These are phyloP conservation scores for Cyanidioschyzon merolae DNA, from an alignment of 23 red algal genomes.

Conservation along the genomic window DNA sequence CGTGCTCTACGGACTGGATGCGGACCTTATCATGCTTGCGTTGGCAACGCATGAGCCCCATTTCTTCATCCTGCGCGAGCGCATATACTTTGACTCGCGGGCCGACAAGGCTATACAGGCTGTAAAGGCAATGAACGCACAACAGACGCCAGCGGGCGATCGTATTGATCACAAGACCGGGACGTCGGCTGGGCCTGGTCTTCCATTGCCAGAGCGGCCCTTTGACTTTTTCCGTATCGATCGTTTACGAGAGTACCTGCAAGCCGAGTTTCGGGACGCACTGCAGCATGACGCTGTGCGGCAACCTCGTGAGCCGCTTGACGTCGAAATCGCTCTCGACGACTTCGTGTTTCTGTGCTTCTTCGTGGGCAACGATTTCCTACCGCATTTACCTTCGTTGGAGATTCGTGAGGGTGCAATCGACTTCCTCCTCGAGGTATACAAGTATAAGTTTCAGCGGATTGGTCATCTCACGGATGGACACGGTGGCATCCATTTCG, in stretches of 20 bases:
- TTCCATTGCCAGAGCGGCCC: slow-evolving; percentile 5
- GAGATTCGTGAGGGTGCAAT: slow-evolving; percentile 96
- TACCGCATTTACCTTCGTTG: slow-evolving; percentile 84
- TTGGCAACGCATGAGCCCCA: slow-evolving; percentile 87
- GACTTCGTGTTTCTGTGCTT: slow-evolving; percentile 98
- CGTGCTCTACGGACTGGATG: slow-evolving; percentile 99
- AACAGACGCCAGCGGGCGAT: background rate
- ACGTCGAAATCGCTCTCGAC: slow-evolving; percentile 81
- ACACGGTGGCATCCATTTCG: slow-evolving; percentile 48
- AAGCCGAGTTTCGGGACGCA: slow-evolving; percentile 15
- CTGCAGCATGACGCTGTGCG: background rate
- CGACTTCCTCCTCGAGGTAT: slow-evolving; percentile 79
- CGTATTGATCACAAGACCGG: background rate
- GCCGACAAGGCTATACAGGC: background rate
- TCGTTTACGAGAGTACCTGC: slow-evolving; percentile 79
- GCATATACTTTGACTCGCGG: slow-evolving; percentile 28
- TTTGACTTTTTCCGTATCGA: slow-evolving; percentile 73
- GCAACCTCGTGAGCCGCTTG: slow-evolving; percentile 24
- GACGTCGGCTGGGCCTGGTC: background rate
- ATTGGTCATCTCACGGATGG: slow-evolving; percentile 63
- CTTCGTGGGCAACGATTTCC: slow-evolving; percentile 98
- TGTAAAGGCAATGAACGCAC: background rate
- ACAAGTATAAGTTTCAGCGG: slow-evolving; percentile 52
- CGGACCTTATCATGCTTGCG: slow-evolving; percentile 96
- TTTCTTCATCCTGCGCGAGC: slow-evolving; percentile 85